These are phyloP conservation scores for Aspergillus wentii DNA, from an alignment of 495 filamentous ascomycete genomes.

Conservation along the genomic window DNA sequence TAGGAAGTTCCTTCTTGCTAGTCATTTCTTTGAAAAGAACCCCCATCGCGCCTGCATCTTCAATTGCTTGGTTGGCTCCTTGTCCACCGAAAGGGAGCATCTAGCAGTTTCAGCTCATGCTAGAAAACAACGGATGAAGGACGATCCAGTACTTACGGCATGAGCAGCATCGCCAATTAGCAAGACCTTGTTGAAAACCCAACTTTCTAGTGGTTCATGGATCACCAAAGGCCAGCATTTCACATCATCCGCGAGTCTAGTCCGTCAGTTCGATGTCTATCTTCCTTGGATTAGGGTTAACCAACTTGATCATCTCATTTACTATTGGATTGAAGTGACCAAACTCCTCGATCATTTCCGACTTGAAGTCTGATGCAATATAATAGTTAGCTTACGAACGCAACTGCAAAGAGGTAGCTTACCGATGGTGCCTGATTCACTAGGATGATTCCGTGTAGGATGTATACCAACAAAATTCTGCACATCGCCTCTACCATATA, in stretches of 20 bases:
- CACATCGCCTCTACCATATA: constrained; percentile 23
- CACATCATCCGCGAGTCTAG: constrained; percentile 32
- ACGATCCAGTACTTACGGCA: constrained; percentile 21
- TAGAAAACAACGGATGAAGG: background rate
- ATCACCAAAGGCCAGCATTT: constrained; percentile 42
- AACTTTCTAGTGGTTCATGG: constrained; percentile 23
- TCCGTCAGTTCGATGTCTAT: constrained; percentile 9
- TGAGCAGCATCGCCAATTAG: constrained; percentile 48
- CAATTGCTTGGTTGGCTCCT: constrained; percentile 34
- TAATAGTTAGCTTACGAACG: background rate
- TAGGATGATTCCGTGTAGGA: constrained; percentile 10
- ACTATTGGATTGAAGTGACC: constrained; percentile 14
- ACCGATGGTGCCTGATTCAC: background rate
- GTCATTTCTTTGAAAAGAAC: constrained; percentile 17
- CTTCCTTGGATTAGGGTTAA: constrained; percentile 1
- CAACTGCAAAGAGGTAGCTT: background rate
- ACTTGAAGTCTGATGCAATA: constrained; percentile 7
- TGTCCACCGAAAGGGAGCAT: constrained; percentile 43
- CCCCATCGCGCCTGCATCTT: constrained; percentile 34
- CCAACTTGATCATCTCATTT: constrained; percentile 10
- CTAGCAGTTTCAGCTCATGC: constrained; percentile 6
- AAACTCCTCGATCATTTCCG: constrained; percentile 14
- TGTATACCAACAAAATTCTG: constrained; percentile 44
- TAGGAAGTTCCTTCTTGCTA: constrained; percentile 10
- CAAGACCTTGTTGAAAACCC: constrained; percentile 32